A percentile compares a stretch with the other conserved stretches of the same genome.
Conservation (phyloP, 768 basidiomycete species). For the Termitomyces titanicus region DNA sequence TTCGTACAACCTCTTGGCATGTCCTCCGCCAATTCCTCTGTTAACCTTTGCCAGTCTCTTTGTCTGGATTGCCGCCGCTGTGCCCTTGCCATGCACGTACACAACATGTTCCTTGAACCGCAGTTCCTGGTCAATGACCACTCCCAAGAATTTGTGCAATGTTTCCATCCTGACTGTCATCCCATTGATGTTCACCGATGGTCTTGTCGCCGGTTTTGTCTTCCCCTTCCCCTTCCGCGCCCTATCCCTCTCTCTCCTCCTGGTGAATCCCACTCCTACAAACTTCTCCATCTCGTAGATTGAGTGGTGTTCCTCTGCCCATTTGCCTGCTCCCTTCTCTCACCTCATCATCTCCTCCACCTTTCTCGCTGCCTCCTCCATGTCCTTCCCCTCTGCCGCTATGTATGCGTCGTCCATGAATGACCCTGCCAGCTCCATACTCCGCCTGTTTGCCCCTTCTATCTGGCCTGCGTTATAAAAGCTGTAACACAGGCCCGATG, state of each 20-base stretch:
- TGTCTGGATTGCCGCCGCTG: neutral
- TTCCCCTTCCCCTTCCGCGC: too few relatives aligned
- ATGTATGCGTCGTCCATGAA: too few relatives aligned
- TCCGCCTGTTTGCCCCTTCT: neutral
- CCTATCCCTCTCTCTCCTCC: too few relatives aligned
- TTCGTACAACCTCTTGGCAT: too few relatives aligned
- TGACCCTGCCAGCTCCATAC: too few relatives aligned
- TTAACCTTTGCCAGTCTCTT: neutral
- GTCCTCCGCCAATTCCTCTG: too few relatives aligned
- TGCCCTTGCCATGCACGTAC: conserved; percentile 7
- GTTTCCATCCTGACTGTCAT: neutral
- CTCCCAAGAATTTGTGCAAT: conserved; percentile 13
- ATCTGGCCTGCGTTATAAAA: conserved; percentile 1
- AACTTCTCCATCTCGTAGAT: too few relatives aligned
- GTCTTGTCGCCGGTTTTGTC: neutral
- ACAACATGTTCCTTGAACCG: conserved; percentile 12
- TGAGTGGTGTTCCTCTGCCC: too few relatives aligned
- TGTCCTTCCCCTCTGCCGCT: too few relatives aligned
- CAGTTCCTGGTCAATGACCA: conserved; percentile 14
- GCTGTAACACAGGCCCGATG: conserved; percentile 1
- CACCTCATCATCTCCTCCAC: neutral
- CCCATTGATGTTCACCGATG: neutral
- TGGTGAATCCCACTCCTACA: too few relatives aligned
- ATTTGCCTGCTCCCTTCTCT: too few relatives aligned
- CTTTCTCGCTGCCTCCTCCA: neutral